Evolutionary conservation across 192 early-diverging fungal genomes (phyloP).

Genomic region (Cetraspora pellucida): DNA sequence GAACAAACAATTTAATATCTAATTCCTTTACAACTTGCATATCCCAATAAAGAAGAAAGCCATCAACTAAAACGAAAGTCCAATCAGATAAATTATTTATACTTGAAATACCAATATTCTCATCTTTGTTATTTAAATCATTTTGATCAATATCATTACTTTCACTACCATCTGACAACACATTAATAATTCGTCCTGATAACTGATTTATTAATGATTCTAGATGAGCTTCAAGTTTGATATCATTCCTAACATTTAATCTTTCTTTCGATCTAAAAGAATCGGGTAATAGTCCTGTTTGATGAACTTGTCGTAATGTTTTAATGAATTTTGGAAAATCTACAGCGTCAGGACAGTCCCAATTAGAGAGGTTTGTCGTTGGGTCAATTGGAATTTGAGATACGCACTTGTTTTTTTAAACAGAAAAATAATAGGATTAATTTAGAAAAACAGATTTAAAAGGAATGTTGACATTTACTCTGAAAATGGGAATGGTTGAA

Average conservation of each 20-base stretch:
- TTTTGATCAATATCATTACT: not conserved
- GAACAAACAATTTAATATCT: conserved; percentile 60
- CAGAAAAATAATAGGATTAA: not conserved
- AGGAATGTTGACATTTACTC: not conserved
- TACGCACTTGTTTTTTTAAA: conserved; percentile 46
- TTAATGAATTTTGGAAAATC: conserved; percentile 49
- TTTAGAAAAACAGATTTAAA: not conserved
- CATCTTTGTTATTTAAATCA: conserved; percentile 1
- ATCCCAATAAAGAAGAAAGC: conserved; percentile 76
- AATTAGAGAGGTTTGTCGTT: conserved; percentile 62
- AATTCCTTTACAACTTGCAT: conserved; percentile 44
- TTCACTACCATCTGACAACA: not conserved
- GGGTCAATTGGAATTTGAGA: conserved; percentile 64
- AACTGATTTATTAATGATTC: not conserved
- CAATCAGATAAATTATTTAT: conserved; percentile 3
- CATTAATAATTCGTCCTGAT: not conserved
- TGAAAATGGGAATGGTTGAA: not conserved
- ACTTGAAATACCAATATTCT: not conserved
- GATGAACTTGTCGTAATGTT: conserved; percentile 38
- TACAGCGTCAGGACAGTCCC: conserved; percentile 79
- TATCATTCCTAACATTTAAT: conserved; percentile 41
- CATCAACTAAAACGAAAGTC: conserved; percentile 67
- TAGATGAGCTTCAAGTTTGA: not conserved
- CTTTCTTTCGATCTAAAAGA: conserved; percentile 48
- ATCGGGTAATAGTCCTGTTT: conserved; percentile 42